phyloP scores from a whole-genome alignment of 495 filamentous ascomycete genomes.

The Annulohypoxylon moriforme region DNA sequence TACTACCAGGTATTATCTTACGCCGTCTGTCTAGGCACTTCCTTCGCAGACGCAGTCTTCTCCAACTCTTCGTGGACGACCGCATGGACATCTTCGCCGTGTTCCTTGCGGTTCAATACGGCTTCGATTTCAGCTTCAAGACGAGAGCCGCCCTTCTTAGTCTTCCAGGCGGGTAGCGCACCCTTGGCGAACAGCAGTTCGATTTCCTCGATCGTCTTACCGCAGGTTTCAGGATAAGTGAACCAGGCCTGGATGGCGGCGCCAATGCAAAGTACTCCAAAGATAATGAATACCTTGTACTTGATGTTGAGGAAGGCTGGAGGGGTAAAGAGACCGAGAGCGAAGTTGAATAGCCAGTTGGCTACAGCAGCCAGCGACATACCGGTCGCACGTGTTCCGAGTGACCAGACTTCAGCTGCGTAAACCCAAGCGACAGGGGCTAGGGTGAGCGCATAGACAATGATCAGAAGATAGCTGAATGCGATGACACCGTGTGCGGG shows the following conservation, averaged over 20 bases:
- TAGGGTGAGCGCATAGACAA: constrained; percentile 75
- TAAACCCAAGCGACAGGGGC: constrained; percentile 81
- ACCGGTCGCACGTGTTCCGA: constrained; percentile 78
- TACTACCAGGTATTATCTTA: background rate
- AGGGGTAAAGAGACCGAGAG: constrained; percentile 75
- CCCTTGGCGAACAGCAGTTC: constrained; percentile 68
- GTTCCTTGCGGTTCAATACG: constrained; percentile 49
- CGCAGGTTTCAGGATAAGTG: constrained; percentile 77
- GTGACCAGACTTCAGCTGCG: constrained; percentile 78
- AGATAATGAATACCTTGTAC: constrained; percentile 80
- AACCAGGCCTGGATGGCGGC: constrained; percentile 74
- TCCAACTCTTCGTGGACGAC: constrained; percentile 28
- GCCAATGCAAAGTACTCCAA: constrained; percentile 73
- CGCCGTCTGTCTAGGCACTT: constrained; percentile 30
- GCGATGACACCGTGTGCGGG: constrained; percentile 76
- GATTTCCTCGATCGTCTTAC: constrained; percentile 78
- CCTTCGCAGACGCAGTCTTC: constrained; percentile 27
- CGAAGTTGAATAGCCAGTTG: constrained; percentile 85
- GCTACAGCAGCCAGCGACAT: constrained; percentile 74
- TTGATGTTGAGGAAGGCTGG: constrained; percentile 77
- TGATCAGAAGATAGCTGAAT: constrained; percentile 77
- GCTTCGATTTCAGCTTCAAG: constrained; percentile 58
- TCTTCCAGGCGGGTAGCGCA: constrained; percentile 68
- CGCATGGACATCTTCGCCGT: constrained; percentile 41
- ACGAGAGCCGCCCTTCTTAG: constrained; percentile 64